Conservation (phyloP, 768 basidiomycete genomes). For the Amanita inopinata region DNA sequence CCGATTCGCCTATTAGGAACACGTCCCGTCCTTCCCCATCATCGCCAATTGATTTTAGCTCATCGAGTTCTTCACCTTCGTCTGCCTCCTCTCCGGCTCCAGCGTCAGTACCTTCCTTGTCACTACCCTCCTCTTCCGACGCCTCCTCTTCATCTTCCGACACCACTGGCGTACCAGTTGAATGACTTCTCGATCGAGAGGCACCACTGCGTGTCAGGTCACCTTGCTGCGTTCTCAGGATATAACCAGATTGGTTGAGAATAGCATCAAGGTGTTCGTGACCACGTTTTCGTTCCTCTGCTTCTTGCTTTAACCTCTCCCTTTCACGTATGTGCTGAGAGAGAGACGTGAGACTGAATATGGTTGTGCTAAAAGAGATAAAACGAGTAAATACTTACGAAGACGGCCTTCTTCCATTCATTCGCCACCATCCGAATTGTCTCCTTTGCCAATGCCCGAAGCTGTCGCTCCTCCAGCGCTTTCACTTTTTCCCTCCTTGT, state of each 20-base stretch:
- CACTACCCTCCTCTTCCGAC: slow-evolving; percentile 20
- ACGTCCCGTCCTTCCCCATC: slow-evolving; percentile 11
- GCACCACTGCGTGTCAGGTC: slow-evolving; percentile 45
- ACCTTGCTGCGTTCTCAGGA: slow-evolving; percentile 75
- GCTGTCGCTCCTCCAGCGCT: slow-evolving; percentile 54
- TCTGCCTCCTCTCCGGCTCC: slow-evolving; percentile 24
- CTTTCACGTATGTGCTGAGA: slow-evolving; percentile 66
- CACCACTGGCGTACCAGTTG: slow-evolving; percentile 21
- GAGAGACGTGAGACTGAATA: slow-evolving; percentile 1
- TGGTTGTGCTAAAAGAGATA: background rate
- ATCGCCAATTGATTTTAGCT: background rate
- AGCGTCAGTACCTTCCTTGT: slow-evolving; percentile 21
- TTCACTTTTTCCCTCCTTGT: slow-evolving; percentile 50
- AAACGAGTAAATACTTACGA: slow-evolving; percentile 36
- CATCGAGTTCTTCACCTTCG: slow-evolving; percentile 21
- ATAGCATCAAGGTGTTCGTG: slow-evolving; percentile 86
- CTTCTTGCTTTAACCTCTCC: slow-evolving; percentile 50
- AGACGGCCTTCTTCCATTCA: slow-evolving; percentile 86
- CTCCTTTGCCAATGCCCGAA: slow-evolving; percentile 59
- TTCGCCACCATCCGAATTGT: slow-evolving; percentile 59
- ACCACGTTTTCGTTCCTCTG: slow-evolving; percentile 70
- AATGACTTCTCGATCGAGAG: slow-evolving; percentile 37
- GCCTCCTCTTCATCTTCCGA: slow-evolving; percentile 30
- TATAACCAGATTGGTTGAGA: slow-evolving; percentile 78
- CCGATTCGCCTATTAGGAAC: slow-evolving; percentile 1